These are phyloP conservation scores for Tuctoria greenei DNA, from an alignment of 176 grass and related monocot species.

Conservation along the genomic window DNA sequence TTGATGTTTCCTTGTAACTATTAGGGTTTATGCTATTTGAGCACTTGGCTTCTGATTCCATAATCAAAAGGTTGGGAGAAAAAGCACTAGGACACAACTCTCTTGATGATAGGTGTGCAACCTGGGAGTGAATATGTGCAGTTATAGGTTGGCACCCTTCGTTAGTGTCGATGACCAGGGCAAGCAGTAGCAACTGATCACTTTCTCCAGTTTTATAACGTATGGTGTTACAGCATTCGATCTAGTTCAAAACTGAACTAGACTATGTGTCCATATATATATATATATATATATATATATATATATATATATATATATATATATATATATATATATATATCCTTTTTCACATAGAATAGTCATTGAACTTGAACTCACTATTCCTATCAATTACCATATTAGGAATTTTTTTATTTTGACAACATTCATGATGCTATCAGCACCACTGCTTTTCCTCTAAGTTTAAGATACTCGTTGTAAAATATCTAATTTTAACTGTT, in stretches of 20 bases:
- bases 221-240: neutral
- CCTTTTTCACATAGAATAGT: neutral
- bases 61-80: neutral
- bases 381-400: neutral
- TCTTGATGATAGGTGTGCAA: neutral
- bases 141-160: conserved; percentile 14
- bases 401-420: conserved; percentile 9
- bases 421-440: neutral
- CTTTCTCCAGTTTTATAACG: neutral
- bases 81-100: neutral
- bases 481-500: conserved; percentile 26
- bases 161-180: neutral
- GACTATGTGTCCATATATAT: neutral
- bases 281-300: too few species aligned
- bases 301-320: too few species aligned
- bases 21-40: conserved; percentile 19
- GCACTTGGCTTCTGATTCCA: neutral
- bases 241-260: neutral
- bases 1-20: neutral
- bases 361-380: neutral
- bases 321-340: too few species aligned
- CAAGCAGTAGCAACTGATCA: conserved; percentile 8
- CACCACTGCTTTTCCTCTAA: neutral
- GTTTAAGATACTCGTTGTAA: conserved; percentile 17
- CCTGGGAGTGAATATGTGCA: neutral